phyloP scores from a whole-genome alignment of 2,329 filamentous ascomycete genomes.

The Knoxdaviesia capensis region DNA sequence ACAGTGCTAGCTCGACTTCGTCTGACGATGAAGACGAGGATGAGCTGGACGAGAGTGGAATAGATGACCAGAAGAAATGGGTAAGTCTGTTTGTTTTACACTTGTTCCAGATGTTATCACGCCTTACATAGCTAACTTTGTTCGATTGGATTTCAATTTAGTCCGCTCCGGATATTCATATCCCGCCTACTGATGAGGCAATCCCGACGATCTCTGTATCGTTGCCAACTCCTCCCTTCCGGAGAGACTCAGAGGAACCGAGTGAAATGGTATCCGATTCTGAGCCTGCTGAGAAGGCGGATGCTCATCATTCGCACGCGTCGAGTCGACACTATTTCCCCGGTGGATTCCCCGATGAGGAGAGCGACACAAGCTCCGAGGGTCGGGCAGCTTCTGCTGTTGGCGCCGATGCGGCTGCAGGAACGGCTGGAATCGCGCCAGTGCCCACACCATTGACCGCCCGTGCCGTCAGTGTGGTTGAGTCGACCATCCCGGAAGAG shows the following conservation, averaged over 20 bases:
- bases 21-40: constrained; percentile 14
- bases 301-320: not conserved
- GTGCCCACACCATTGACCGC: not conserved
- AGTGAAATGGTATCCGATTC: not conserved
- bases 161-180: too few species aligned
- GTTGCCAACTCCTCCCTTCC: too few species aligned
- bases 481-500: constrained; percentile 12
- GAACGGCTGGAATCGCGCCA: not conserved
- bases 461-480: not conserved
- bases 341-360: constrained; percentile 34
- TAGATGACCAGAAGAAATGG: too few species aligned
- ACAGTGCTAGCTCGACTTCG: constrained; percentile 4
- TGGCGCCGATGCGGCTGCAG: not conserved
- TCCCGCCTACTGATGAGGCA: too few species aligned
- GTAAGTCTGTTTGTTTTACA: too few species aligned
- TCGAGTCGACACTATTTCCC: constrained; percentile 21
- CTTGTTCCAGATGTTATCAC: too few species aligned
- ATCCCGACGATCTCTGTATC: too few species aligned
- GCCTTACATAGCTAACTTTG: too few species aligned
- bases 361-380: constrained; percentile 4
- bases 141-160: too few species aligned
- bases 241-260: too few species aligned
- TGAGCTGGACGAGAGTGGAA: too few species aligned
- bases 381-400: not conserved
- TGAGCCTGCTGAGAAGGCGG: constrained; percentile 2